Evolutionary conservation across 1,139 yeast species (phyloP), one percentile per base, ranked within the genome.

Genomic region (Hyphopichia wangnamkhiaoensis): DNA sequence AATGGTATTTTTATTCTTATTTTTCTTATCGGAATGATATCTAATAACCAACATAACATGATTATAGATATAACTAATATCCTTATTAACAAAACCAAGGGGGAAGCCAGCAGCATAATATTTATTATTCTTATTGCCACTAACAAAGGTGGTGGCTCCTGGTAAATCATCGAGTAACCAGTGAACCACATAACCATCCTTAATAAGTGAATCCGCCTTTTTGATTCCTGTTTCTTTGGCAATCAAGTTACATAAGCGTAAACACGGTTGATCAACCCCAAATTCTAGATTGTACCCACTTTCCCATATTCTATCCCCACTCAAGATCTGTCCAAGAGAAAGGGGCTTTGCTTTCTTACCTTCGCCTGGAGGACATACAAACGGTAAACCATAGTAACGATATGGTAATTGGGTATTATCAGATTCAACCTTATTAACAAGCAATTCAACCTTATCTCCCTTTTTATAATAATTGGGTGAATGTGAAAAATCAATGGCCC

Each of bases 21-120:
- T 47, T 10, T 42, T 28, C 20, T 49, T 54, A 24, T 82, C 84
- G 21, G 71, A 69, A 48, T 89, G 85, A 61, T 82, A 86, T 52
- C 96, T 74, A 34, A 90, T 72, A 16, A 89, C 93, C 44, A 90
- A 56, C 82, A 85, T 84, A 9, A 84, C 81, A 58, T 90, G 96
- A 57, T 88, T 90, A 59, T 89, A 80, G 28, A 89, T 49, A 54
- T 79, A 84, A 9, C 82, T 67, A 29, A 74, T 63, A 15, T 74
- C 84, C 38, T 76, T 76, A 40, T 75, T 64, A 35, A 78, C 79
- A 49, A 78, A 83, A 0, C 97, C 97, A 34, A 90, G 58, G 1
- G 95, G 91, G 63, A 89, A 90, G 1, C 96, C 97, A 2, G 95
- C 81, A 4, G 90, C 86, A 52, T 89, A 89, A 59, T 84, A 86